These are phyloP conservation scores for Microbotryum intermedium DNA, from an alignment of 1,284 basidiomycete species.

Conservation along the genomic window DNA sequence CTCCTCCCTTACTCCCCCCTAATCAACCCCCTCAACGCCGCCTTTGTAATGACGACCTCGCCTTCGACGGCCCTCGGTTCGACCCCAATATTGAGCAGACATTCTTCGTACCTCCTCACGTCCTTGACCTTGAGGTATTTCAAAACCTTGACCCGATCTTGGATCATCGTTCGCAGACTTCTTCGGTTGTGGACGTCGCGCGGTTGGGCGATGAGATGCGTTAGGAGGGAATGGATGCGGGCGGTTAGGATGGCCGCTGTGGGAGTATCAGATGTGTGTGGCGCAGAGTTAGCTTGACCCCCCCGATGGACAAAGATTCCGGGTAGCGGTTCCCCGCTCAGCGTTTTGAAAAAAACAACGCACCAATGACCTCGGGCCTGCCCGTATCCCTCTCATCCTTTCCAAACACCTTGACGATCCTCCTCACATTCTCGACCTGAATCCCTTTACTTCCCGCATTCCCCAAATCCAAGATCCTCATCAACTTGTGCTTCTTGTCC, in stretches of 20 bases:
- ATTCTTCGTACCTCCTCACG: constrained; percentile 60
- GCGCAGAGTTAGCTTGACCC: constrained; percentile 7
- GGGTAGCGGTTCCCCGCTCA: neutral
- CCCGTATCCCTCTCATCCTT: constrained; percentile 66
- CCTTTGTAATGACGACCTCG: constrained; percentile 49
- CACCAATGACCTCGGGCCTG: constrained; percentile 78
- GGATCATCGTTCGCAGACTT: constrained; percentile 62
- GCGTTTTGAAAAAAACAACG: too few species aligned
- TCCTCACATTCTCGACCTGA: constrained; percentile 70
- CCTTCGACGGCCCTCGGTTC: constrained; percentile 77
- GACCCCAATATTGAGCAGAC: constrained; percentile 67
- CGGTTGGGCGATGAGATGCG: constrained; percentile 59
- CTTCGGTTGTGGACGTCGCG: constrained; percentile 72
- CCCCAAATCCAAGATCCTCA: constrained; percentile 66
- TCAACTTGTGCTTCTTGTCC: constrained; percentile 56
- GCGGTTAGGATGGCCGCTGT: constrained; percentile 78
- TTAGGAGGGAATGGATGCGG: constrained; percentile 71
- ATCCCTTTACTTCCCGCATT: constrained; percentile 80
- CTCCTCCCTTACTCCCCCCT: constrained; percentile 19
- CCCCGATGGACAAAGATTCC: too few species aligned
- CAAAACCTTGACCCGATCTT: constrained; percentile 72
- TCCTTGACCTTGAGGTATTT: constrained; percentile 65
- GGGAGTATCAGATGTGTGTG: constrained; percentile 1
- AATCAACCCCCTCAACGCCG: constrained; percentile 31
- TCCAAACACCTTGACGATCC: constrained; percentile 75